These are phyloP conservation scores for Claviceps maximensis DNA, from an alignment of 2,329 filamentous ascomycete genomes.

Conservation along the genomic window DNA sequence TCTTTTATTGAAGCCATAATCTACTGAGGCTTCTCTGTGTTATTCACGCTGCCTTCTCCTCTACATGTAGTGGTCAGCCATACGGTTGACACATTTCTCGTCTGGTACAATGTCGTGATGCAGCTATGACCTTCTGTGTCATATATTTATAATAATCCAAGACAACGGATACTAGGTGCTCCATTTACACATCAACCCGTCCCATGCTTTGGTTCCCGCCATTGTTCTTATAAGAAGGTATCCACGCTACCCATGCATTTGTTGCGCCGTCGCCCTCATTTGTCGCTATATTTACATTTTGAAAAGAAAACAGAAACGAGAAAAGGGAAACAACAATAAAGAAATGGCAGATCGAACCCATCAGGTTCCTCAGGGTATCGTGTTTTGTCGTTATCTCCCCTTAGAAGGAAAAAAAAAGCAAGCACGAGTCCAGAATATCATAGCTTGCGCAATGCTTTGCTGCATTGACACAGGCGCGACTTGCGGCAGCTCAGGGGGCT, in stretches of 20 bases:
- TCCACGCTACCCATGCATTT: slow-evolving; percentile 3
- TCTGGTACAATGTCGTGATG: not conserved
- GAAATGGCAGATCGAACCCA: slow-evolving; percentile 9
- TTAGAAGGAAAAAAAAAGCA: not conserved
- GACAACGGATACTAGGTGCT: not conserved
- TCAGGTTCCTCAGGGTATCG: slow-evolving; percentile 24
- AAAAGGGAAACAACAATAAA: not conserved
- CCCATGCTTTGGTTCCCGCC: not conserved
- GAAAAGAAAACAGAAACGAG: not conserved
- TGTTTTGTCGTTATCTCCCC: slow-evolving; percentile 16
- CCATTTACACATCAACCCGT: not conserved
- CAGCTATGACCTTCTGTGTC: not conserved
- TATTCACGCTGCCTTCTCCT: not conserved
- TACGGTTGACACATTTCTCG: not conserved
- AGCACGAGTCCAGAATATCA: not conserved
- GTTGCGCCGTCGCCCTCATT: not conserved
- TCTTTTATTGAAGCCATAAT: too few relatives aligned
- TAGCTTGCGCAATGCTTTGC: not conserved
- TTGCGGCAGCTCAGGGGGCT: slow-evolving; percentile 15
- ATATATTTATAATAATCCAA: slow-evolving; percentile 1
- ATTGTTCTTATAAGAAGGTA: not conserved
- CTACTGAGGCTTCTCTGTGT: not conserved
- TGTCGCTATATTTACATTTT: not conserved
- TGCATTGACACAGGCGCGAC: not conserved
- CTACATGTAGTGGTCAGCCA: not conserved